phyloP scores from a whole-genome alignment of 495 filamentous ascomycete species.

The Xylaria sp. region DNA sequence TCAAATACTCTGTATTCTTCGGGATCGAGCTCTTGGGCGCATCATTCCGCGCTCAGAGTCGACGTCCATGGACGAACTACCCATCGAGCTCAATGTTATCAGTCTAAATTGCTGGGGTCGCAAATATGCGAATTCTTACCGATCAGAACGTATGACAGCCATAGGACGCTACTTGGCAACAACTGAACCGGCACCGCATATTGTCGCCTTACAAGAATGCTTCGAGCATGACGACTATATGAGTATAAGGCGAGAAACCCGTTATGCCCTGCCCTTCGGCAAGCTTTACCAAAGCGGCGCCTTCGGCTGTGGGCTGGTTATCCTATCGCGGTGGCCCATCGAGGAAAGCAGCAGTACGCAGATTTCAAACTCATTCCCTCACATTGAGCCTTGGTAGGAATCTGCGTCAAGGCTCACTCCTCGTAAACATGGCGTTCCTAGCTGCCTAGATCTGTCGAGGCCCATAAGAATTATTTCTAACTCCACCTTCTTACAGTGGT shows the following conservation, averaged over 20 bases:
- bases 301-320: constrained; percentile 88
- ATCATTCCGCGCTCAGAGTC: background rate
- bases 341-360: constrained; percentile 69
- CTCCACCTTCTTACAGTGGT: constrained; percentile 17
- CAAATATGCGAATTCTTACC: constrained; percentile 82
- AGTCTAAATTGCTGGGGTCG: constrained; percentile 97
- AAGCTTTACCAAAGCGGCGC: constrained; percentile 94
- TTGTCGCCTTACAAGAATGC: constrained; percentile 95
- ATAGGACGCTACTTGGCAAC: constrained; percentile 79
- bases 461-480: background rate
- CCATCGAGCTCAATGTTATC: constrained; percentile 72
- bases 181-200: constrained; percentile 73
- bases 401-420: background rate
- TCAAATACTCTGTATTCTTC: background rate
- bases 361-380: background rate
- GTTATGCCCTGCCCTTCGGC: constrained; percentile 82
- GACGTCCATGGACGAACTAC: constrained; percentile 45
- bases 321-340: constrained; percentile 96
- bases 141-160: constrained; percentile 79
- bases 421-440: background rate
- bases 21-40: background rate
- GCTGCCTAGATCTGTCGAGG: background rate
- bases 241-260: constrained; percentile 76
- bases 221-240: constrained; percentile 92
- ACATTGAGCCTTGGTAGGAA: background rate